These are phyloP conservation scores for Pulicaria dysenterica DNA, from an alignment of 129 eudicot genomes.

Conservation along the genomic window DNA sequence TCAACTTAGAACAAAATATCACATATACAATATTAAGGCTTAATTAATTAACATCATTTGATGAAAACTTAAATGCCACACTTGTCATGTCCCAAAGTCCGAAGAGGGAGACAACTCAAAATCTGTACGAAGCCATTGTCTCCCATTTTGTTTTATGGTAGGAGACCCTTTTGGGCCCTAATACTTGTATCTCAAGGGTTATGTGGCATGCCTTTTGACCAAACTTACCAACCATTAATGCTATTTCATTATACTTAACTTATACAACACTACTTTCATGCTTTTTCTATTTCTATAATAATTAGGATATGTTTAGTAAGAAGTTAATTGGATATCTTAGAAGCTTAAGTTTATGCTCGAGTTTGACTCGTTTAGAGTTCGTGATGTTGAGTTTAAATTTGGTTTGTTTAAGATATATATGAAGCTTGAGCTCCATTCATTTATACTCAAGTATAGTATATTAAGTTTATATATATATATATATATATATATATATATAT, in stretches of 20 bases:
- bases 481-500: too few relatives aligned
- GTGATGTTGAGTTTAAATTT: too few relatives aligned
- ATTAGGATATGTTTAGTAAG: not conserved
- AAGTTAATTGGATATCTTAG: too few relatives aligned
- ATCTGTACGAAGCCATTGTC: slow-evolving; percentile 40
- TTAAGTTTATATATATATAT: too few relatives aligned
- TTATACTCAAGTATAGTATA: too few relatives aligned
- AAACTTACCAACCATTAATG: slow-evolving; percentile 30
- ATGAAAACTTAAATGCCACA: slow-evolving; percentile 29
- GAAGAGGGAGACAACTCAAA: slow-evolving; percentile 46
- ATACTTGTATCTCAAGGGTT: slow-evolving; percentile 35
- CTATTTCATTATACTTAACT: slow-evolving; percentile 29
- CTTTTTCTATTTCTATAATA: not conserved
- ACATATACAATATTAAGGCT: slow-evolving; percentile 2
- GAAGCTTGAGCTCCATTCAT: too few relatives aligned
- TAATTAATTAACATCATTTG: slow-evolving; percentile 17
- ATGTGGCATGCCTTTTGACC: slow-evolving; percentile 42
- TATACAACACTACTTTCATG: slow-evolving; percentile 23
- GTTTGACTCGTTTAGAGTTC: too few relatives aligned
- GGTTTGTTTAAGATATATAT: too few relatives aligned
- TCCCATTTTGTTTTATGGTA: slow-evolving; percentile 37
- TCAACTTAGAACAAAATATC: slow-evolving; percentile 5
- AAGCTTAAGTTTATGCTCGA: too few relatives aligned
- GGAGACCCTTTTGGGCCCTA: slow-evolving; percentile 23
- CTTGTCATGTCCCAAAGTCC: slow-evolving; percentile 27